Percentiles rank a stretch among this genome's conserved stretches.
Evolutionary conservation across 192 early-diverging fungal species (phyloP).

Genomic region (Coemansia sp.): DNA sequence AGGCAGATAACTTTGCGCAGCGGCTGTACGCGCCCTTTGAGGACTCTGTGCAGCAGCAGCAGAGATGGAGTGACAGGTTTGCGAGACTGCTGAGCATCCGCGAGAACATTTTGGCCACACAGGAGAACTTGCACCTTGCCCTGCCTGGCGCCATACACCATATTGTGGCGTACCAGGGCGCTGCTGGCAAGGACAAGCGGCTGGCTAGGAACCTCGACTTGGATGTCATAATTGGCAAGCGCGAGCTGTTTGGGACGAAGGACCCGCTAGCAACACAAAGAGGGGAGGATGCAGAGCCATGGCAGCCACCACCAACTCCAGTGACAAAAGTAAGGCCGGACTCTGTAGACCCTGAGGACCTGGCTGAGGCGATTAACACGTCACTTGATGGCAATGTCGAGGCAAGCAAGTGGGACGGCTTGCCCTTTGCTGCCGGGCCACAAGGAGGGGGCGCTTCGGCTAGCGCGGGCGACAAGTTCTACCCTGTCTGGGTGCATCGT

Average conservation of each 20-base stretch:
- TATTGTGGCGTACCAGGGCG: conserved; percentile 36
- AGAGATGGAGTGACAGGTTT: conserved; percentile 48
- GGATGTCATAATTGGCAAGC: conserved; percentile 40
- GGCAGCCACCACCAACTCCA: conserved; percentile 44
- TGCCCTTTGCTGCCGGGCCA: neutral
- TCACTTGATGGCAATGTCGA: conserved; percentile 11
- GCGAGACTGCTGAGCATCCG: conserved; percentile 35
- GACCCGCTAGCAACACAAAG: neutral
- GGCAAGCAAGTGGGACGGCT: neutral
- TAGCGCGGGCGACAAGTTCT: conserved; percentile 26
- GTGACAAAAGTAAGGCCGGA: conserved; percentile 34
- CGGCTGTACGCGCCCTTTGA: conserved; percentile 51
- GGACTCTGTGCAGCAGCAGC: conserved; percentile 31
- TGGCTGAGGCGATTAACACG: conserved; percentile 48
- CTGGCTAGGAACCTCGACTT: conserved; percentile 16
- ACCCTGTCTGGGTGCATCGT: conserved; percentile 43
- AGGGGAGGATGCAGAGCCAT: neutral
- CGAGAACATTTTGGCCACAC: conserved; percentile 24
- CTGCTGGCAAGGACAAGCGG: conserved; percentile 13
- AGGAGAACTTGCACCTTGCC: conserved; percentile 47
- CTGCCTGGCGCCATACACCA: conserved; percentile 50
- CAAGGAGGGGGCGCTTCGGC: conserved; percentile 1
- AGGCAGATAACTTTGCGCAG: conserved; percentile 53
- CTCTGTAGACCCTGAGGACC: conserved; percentile 30
- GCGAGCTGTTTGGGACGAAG: conserved; percentile 34